Evolutionary conservation across 2,329 filamentous ascomycete genomes (phyloP), one percentile per base, ranked within the genome.

Genomic region (Sporothrix phasma): DNA sequence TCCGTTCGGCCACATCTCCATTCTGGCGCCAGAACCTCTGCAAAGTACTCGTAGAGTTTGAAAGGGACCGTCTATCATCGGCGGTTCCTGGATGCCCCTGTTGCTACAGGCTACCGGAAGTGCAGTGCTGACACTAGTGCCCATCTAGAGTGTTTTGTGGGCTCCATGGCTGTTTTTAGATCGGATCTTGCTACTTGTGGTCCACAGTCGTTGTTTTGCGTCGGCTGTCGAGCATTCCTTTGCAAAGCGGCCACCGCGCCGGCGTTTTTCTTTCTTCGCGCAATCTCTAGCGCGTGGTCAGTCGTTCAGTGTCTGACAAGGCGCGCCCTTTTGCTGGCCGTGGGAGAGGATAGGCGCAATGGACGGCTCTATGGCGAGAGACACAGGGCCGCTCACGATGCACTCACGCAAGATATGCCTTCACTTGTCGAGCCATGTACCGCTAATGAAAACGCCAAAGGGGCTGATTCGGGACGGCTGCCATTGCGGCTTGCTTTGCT

Each of bases 81-180:
- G 34, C 34, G 24, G 34, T 58, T 58, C 34, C 51, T 41, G 54
- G 37, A 17, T 34, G 34, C n/a, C 24, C 56, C 22, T 46, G 58
- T 61, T 61, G 58, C 43, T 61, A 61, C 58, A 61, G 58, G 58
- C 29, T 47, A 61, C 58, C 39, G 10, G n/a, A 47, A 29, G 39
- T 22, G 24, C 37, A 45, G 54, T 39, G 17, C 54, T 10, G 54
- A 26, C 37, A 39, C 54, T 59, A 59, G 54, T 43, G 54, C 11
- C 34, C 5, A 13, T 39, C 39, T 54, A 8, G 51, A 39, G 31
- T 31, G 8, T 22, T 37, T 37, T 56, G 51, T 56, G 51, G 51
- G n/a, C 39, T 37, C 37, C 4, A 43, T 34, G 34, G 22, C 22
- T 58, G 54, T 58, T 58, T 58, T 58, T 58, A 58, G 54, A 58